Evolutionary conservation across 2,329 filamentous ascomycete species (phyloP), one percentile per base, ranked within the genome.

Genomic region (Coniella lustricola): DNA sequence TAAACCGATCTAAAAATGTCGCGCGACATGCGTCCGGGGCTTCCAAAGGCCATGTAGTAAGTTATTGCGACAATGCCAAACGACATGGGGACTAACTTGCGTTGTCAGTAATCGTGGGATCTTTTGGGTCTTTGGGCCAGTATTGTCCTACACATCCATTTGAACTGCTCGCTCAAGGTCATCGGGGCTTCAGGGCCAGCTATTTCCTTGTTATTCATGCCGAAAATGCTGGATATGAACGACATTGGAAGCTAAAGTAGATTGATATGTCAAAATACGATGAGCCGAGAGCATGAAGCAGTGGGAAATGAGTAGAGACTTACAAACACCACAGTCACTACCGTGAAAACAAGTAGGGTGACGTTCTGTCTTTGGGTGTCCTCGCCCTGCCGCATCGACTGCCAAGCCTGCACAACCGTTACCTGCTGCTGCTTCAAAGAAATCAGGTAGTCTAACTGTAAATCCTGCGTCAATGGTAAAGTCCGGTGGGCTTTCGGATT

Each of bases 301-400:
- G 4, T 8, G 16, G 14, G 3, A 10, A 20, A 18, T 5, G 2
- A 1, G n/a, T 12, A 12, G 8, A 2, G 9, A 54, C 67, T 56
- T 53, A 71, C 69, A 46, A 74, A 74, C 21, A 73, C 55, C 35
- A 74, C 72, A 0, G 71, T 73, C 1, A 73, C 66, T 2, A 73
- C 53, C 0, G 71, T 74, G 47, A 74, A 73, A 2, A 69, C 58
- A 64, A 74, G 69, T 44, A 74, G 68, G 1, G 69, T 64, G 0
- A 64, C 60, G 1, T 70, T 67, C 50, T 74, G 70, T 8, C 60
- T 63, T 5, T 68, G 63, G 0, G 62, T 67, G 41, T 72, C 65
- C 0, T 68, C 62, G 0, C 63, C 64, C 32, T 70, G 64, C 21
- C 60, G 63, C 9, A 68, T 58, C 0, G 70, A 60, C 14, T 67